phyloP scores from a whole-genome alignment of 805 yeast species.

The Monosporozyma siamensis region DNA sequence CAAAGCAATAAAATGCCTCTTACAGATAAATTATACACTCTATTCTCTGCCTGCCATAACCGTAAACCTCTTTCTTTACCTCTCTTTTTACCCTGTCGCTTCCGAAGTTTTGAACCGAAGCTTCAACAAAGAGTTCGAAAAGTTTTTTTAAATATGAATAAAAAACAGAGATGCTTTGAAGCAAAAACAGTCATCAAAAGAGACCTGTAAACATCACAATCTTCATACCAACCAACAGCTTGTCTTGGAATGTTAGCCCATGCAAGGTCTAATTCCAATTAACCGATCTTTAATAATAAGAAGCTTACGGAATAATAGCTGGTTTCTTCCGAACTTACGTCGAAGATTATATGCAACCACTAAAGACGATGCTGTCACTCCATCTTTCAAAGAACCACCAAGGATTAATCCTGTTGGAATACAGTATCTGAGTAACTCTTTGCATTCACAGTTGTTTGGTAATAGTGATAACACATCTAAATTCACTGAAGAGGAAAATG shows the following conservation, averaged over 20 bases:
- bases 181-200: not conserved
- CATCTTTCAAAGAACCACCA: conserved; percentile 34
- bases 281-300: not conserved
- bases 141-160: too few relatives aligned
- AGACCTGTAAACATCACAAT: not conserved
- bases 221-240: not conserved
- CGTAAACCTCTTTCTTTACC: too few relatives aligned
- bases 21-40: too few relatives aligned
- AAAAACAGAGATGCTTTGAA: too few relatives aligned
- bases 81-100: too few relatives aligned
- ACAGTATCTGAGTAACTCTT: conserved; percentile 54
- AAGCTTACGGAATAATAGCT: not conserved
- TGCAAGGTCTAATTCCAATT: not conserved
- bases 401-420: conserved; percentile 71
- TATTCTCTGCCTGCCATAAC: too few relatives aligned
- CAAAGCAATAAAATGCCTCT: too few relatives aligned
- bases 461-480: conserved; percentile 8
- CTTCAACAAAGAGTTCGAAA: too few relatives aligned
- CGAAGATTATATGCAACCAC: not conserved
- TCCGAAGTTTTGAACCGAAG: too few relatives aligned
- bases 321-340: not conserved
- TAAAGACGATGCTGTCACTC: not conserved
- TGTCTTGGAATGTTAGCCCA: not conserved
- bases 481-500: conserved; percentile 20
- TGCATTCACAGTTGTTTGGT: conserved; percentile 53